phyloP scores from a whole-genome alignment of 1,284 basidiomycete genomes.

The Cryptococcus amylolentus region DNA sequence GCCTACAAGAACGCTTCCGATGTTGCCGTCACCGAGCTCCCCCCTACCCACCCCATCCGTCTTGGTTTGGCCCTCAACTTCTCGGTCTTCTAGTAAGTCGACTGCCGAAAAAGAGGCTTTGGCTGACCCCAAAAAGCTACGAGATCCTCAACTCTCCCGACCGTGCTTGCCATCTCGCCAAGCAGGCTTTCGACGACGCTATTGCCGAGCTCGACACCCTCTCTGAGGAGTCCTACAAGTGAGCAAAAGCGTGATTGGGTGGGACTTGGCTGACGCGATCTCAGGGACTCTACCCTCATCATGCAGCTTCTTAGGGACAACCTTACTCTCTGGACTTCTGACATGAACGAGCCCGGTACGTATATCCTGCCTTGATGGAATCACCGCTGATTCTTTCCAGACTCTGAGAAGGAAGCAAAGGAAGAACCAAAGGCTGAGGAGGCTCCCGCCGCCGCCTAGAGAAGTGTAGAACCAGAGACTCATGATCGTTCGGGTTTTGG shows the following conservation, averaged over 20 bases:
- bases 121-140: slow-evolving; percentile 57
- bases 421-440: neutral
- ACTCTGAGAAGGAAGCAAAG: neutral
- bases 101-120: neutral
- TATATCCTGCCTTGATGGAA: neutral
- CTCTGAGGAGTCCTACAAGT: slow-evolving; percentile 99
- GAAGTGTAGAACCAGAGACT: neutral
- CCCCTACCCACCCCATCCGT: slow-evolving; percentile 98
- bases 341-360: slow-evolving; percentile 62
- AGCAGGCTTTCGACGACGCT: slow-evolving; percentile 99
- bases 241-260: slow-evolving; percentile 9
- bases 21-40: slow-evolving; percentile 95
- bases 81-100: slow-evolving; percentile 86
- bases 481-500: neutral
- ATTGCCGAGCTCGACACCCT: slow-evolving; percentile 99
- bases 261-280: neutral
- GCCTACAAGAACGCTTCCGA: slow-evolving; percentile 99
- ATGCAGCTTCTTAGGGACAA: slow-evolving; percentile 99
- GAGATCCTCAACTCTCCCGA: slow-evolving; percentile 98
- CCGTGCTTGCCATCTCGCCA: slow-evolving; percentile 98
- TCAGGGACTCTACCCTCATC: slow-evolving; percentile 83
- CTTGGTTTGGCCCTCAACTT: slow-evolving; percentile 99
- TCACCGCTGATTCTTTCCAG: neutral
- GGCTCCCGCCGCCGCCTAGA: neutral
- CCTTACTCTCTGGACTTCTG: slow-evolving; percentile 95